Evolutionary conservation across 129 eudicot genomes (phyloP).

Genomic region (Flaveria ramosissima): DNA sequence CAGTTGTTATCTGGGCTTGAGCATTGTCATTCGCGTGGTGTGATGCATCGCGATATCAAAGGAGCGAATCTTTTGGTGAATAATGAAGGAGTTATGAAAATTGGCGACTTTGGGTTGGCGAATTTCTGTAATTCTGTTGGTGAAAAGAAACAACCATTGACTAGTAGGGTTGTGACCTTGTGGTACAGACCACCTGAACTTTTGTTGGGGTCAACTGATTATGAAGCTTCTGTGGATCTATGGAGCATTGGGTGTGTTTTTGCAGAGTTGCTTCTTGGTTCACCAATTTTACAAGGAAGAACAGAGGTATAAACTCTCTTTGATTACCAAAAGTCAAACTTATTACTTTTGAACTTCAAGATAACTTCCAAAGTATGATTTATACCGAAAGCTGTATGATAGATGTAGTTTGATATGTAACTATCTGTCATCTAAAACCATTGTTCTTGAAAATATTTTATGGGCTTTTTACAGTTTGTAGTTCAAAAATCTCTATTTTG

Average conservation of each 20-base stretch:
- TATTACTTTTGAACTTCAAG: slow-evolving; percentile 16
- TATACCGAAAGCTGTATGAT: not conserved
- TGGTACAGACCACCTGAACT: slow-evolving; percentile 99
- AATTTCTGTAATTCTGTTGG: slow-evolving; percentile 53
- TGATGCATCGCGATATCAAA: slow-evolving; percentile 97
- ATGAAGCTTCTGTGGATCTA: slow-evolving; percentile 86
- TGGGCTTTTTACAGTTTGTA: not conserved
- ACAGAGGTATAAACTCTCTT: slow-evolving; percentile 69
- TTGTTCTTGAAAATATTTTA: not conserved
- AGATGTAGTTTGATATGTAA: not conserved
- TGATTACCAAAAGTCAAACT: slow-evolving; percentile 32
- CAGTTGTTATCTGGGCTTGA: slow-evolving; percentile 87
- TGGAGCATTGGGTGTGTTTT: slow-evolving; percentile 98
- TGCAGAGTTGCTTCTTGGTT: slow-evolving; percentile 80
- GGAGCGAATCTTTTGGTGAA: slow-evolving; percentile 95
- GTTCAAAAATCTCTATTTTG: not conserved
- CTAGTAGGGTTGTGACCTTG: slow-evolving; percentile 91
- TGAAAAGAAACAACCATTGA: slow-evolving; percentile 72
- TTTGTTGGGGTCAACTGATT: slow-evolving; percentile 81
- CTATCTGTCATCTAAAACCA: not conserved
- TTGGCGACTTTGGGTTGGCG: slow-evolving; percentile 93
- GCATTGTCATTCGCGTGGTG: slow-evolving; percentile 92
- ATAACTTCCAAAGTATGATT: not conserved
- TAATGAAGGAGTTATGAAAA: slow-evolving; percentile 79
- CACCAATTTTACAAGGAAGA: slow-evolving; percentile 90